Evolutionary conservation across 257 asterid species (phyloP), one percentile per base, ranked within the genome.

Genomic region (Solanum bulbocastanum): DNA sequence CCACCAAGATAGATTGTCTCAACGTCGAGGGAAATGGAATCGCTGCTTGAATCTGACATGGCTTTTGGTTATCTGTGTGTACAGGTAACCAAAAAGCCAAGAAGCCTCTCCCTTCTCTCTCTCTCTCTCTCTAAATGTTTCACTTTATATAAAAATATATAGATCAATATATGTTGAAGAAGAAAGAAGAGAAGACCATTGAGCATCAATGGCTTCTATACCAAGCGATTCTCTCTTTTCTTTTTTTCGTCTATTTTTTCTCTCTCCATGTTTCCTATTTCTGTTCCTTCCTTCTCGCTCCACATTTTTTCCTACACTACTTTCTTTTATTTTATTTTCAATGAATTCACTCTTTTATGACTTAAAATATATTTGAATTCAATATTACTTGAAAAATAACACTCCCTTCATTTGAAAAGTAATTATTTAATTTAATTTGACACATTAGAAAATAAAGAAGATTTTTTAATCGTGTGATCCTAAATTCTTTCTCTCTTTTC

Each of bases 1-100:
- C 94, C 94, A 78, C 94, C 94, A 44, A 90, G 92, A 83, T 89
- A 92, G 87, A 90, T 90, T 37, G 92, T 89, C 62, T 90, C 90
- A 37, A 92, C 87, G 79, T 89, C 91, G 23, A 92, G 86, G 83
- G 89, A 88, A 89, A 92, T 88, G 87, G 87, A 88, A 88, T 89
- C 92, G 73, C 87, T 84, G 83, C 87, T 84, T 14, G 90, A 90
- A 36, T 90, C 94, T 65, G 90, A 83, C 94, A 90, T 92, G 89
- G 93, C 90, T 86, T 86, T 79, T 79, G 90, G 90, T 89, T 86
- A 87, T 83, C 87, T 37, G 82, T 35, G 75, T 37, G 72, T 25
- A 86, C 56, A 37, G 36, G 8, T 72, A 87, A 84, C 87, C 87
- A 69, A 65, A 60, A 62, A 33, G 76, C 56, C 60, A 87, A 89